A percentile compares a stretch with the other conserved stretches of the same genome.
Evolutionary conservation across 2,329 filamentous ascomycete species (phyloP).

Genomic region (Cercospora beticola): DNA sequence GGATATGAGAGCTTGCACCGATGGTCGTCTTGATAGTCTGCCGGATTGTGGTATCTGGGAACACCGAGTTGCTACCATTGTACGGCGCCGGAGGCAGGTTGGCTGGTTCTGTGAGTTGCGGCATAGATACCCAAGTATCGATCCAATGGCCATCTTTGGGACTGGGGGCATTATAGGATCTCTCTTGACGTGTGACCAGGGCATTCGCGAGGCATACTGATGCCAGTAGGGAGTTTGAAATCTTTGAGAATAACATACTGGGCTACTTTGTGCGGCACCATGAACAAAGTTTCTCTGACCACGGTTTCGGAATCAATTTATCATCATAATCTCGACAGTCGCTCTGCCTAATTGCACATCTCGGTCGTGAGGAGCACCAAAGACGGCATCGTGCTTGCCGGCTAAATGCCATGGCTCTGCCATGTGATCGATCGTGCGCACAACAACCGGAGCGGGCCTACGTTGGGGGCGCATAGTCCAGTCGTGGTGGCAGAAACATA

Average conservation of each 20-base stretch:
- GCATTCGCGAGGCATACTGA: background rate
- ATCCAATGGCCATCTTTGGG: conserved; percentile 53
- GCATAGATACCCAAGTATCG: conserved; percentile 65
- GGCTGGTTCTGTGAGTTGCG: conserved; percentile 60
- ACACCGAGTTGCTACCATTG: conserved; percentile 47
- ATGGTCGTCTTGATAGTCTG: conserved; percentile 64
- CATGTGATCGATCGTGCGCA: background rate
- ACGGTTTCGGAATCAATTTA: background rate
- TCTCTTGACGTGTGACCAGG: background rate
- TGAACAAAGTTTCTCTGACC: background rate
- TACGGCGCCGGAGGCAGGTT: conserved; percentile 64
- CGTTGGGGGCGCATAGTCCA: background rate
- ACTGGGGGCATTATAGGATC: conserved; percentile 4
- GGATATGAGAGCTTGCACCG: conserved; percentile 53
- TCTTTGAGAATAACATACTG: background rate
- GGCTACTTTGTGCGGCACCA: background rate
- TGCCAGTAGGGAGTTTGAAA: background rate
- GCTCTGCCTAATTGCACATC: conserved; percentile 1
- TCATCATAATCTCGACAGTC: background rate
- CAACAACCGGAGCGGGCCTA: background rate
- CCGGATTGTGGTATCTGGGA: conserved; percentile 63
- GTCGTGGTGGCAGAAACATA: too few relatives aligned
- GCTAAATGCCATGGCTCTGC: conserved; percentile 14
- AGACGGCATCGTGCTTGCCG: conserved; percentile 3
- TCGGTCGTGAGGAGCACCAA: background rate